These are phyloP conservation scores for Trypanosoma rangeli DNA, from an alignment of 208 protist species.

Conservation along the genomic window DNA sequence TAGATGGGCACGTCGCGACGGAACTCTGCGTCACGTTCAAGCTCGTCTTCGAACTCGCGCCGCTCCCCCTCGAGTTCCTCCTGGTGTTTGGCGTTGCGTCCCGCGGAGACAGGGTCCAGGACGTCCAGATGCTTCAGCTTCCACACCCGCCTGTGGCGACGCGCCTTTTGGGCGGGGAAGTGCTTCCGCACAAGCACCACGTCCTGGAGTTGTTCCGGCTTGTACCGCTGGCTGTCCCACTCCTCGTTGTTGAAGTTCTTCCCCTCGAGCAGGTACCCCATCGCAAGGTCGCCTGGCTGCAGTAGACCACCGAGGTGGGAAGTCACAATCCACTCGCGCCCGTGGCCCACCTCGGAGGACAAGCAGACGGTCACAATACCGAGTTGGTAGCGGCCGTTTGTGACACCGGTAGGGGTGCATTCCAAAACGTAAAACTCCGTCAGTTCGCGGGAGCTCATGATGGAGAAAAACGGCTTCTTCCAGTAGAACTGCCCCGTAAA, in stretches of 20 bases:
- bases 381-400: conserved; percentile 87
- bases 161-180: conserved; percentile 80
- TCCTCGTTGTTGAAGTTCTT: conserved; percentile 93
- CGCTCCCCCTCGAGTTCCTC: conserved; percentile 30
- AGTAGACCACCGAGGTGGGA: conserved; percentile 95
- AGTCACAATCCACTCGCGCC: conserved; percentile 91
- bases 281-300: conserved; percentile 93
- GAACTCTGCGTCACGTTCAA: conserved; percentile 83
- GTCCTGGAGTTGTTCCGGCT: conserved; percentile 79
- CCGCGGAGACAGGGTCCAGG: conserved; percentile 41
- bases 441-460: conserved; percentile 86
- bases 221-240: conserved; percentile 71
- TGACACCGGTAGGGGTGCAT: conserved; percentile 73
- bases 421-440: conserved; percentile 96
- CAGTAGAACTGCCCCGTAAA: conserved; percentile 92
- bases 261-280: conserved; percentile 93
- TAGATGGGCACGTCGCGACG: conserved; percentile 85
- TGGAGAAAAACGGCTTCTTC: conserved; percentile 91
- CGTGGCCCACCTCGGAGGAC: conserved; percentile 94
- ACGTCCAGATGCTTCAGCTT: conserved; percentile 85
- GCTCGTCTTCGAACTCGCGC: conserved; percentile 84
- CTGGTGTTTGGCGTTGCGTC: conserved; percentile 6
- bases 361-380: conserved; percentile 95
- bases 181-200: conserved; percentile 94
- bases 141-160: conserved; percentile 71